These are phyloP conservation scores for Aspergillus fructus DNA, from an alignment of 2,329 filamentous ascomycete species.

Conservation along the genomic window DNA sequence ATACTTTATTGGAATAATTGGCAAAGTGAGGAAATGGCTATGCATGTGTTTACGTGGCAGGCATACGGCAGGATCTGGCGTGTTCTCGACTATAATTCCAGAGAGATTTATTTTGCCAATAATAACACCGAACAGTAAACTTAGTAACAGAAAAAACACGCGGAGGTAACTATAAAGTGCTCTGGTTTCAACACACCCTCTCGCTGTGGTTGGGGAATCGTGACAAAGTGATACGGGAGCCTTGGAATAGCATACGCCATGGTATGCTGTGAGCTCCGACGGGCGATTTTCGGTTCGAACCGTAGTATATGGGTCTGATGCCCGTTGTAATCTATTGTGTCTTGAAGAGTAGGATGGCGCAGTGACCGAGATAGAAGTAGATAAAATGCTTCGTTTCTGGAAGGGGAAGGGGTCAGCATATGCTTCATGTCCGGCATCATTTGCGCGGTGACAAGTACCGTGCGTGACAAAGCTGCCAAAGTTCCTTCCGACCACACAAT, in stretches of 20 bases:
- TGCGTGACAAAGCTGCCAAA: slow-evolving; percentile 99
- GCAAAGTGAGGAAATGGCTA: neutral
- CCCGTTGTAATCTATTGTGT: slow-evolving; percentile 65
- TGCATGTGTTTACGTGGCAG: neutral
- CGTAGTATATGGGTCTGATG: neutral
- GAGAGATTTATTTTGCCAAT: slow-evolving; percentile 7
- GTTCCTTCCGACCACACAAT: slow-evolving; percentile 97
- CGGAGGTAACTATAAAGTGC: neutral
- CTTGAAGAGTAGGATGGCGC: slow-evolving; percentile 97
- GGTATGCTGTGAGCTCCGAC: slow-evolving; percentile 7
- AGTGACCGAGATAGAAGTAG: slow-evolving; percentile 99
- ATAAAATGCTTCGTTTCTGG: slow-evolving; percentile 99
- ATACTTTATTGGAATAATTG: neutral
- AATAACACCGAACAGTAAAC: slow-evolving; percentile 9
- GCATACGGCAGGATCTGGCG: neutral
- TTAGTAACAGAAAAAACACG: neutral
- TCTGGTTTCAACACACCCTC: slow-evolving; percentile 1
- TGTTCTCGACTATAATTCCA: neutral
- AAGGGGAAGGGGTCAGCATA: slow-evolving; percentile 14
- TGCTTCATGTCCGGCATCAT: neutral
- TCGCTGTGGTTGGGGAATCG: slow-evolving; percentile 9
- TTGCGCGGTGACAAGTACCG: slow-evolving; percentile 57
- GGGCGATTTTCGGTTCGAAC: neutral
- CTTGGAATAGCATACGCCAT: neutral
- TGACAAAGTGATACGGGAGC: slow-evolving; percentile 2